Evolutionary conservation across 768 basidiomycete genomes (phyloP), one percentile per base, ranked within the genome.

Genomic region (Pholiota conissans): DNA sequence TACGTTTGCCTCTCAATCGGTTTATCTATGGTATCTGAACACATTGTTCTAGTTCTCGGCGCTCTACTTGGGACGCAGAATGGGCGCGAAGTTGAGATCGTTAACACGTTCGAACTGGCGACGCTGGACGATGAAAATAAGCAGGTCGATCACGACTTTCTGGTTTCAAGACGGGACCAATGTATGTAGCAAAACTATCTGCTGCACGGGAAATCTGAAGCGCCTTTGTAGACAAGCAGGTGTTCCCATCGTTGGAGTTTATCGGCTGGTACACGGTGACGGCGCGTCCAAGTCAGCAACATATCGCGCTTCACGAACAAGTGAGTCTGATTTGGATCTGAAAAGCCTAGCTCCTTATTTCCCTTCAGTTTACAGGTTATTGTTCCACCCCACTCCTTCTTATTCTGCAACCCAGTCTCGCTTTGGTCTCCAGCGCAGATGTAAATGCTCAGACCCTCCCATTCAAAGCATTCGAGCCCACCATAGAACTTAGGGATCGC

Each of bases 181-280:
- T 99, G 96, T 74, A 79, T 64, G 73, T 47, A 29, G 24, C 30
- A 13, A n/a, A 59, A 48, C 20, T 7, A 30, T 57, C 45, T 22
- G 13, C 34, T 22, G 48, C 48, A 8, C 50, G 32, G 10, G 26
- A 58, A 16, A 34, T 16, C 13, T 40, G 14, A 42, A 13, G n/a
- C 57, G 30, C 48, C 54, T 52, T 50, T 49, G 37, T 71, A 98
- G 96, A 95, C 80, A 96, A 96, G 72, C 95, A 97, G 74, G 96
- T 98, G 20, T 98, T 99, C 71, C 97, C 97, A 10, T 94, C 95
- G 0, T 81, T 98, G 30, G 97, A 98, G 68, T 89, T 99, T 67
- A 91, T 99, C 50, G 97, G 97, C 7, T 99, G 97, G 97, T 99
- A 99, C 73, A 91, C 91, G 0, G 87, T 95, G 42, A 88, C 93